Evolutionary conservation across 1,284 basidiomycete genomes (phyloP).

Genomic region (Clitocybe nebularis): DNA sequence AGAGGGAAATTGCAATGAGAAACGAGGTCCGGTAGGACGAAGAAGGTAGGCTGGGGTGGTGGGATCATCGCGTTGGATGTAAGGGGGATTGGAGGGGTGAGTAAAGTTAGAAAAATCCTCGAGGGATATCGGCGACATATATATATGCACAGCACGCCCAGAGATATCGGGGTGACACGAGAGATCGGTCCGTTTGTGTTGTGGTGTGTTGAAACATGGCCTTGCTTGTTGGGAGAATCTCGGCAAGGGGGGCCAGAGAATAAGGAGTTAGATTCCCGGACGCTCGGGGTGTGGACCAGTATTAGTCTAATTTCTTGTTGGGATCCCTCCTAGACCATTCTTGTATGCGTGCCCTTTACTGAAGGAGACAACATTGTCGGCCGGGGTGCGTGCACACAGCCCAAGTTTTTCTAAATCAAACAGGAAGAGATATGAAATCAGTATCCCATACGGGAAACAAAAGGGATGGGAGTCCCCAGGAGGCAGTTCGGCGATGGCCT

Average conservation of each 20-base stretch:
- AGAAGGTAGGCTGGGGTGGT: slow-evolving; percentile 29
- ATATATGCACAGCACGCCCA: neutral
- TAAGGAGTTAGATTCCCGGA: neutral
- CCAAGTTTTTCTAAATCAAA: neutral
- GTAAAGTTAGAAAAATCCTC: neutral
- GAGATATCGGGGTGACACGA: neutral
- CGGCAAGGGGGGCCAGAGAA: neutral
- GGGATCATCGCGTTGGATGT: neutral
- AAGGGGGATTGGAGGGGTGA: neutral
- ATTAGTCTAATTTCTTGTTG: neutral
- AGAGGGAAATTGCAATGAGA: slow-evolving; percentile 56
- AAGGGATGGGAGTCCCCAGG: neutral
- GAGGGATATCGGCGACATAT: neutral
- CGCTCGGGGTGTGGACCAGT: neutral
- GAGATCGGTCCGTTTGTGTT: neutral
- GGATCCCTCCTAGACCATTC: neutral
- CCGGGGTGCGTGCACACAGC: neutral
- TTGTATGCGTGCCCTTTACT: neutral
- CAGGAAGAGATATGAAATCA: neutral
- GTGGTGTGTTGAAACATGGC: neutral
- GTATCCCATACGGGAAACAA: neutral
- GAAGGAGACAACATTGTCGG: neutral
- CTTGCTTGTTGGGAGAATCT: neutral
- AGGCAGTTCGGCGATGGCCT: neutral
- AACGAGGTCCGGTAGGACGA: slow-evolving; percentile 64